These are phyloP conservation scores for Fomitopsis schrenkii DNA, from an alignment of 1,284 basidiomycete species.

Conservation along the genomic window DNA sequence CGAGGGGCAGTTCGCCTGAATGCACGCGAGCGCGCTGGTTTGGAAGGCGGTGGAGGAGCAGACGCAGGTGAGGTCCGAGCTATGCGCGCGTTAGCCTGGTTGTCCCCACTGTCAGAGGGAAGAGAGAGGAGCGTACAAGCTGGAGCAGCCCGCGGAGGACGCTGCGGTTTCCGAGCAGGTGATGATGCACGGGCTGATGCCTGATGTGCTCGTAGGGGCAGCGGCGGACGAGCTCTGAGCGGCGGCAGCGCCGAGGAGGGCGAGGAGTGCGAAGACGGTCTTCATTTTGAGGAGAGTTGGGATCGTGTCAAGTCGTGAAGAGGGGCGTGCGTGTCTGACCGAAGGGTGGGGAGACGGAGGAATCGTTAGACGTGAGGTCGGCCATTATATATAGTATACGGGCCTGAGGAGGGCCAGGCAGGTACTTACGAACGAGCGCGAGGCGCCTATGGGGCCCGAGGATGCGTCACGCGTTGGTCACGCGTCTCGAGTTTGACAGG, in stretches of 20 bases:
- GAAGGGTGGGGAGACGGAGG: neutral
- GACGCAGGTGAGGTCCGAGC: conserved; percentile 24
- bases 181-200: conserved; percentile 18
- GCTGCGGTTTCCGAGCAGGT: conserved; percentile 17
- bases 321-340: neutral
- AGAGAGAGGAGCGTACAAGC: conserved; percentile 12
- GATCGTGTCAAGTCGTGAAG: neutral
- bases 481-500: neutral
- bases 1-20: conserved; percentile 18
- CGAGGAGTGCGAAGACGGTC: neutral
- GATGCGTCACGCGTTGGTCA: conserved; percentile 1
- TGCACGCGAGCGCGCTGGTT: conserved; percentile 15
- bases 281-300: neutral
- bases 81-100: conserved; percentile 2
- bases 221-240: conserved; percentile 16
- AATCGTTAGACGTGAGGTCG: neutral
- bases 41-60: conserved; percentile 25
- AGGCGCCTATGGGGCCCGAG: neutral
- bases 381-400: neutral
- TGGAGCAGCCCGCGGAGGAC: conserved; percentile 13
- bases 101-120: neutral
- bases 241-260: conserved; percentile 13
- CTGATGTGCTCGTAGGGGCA: conserved; percentile 12
- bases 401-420: neutral
- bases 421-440: neutral